A percentile compares a stretch with the other conserved stretches of the same genome.
Conservation (phyloP, 2,329 filamentous ascomycete genomes). For the Arthrobotrys sphaeroides region DNA sequence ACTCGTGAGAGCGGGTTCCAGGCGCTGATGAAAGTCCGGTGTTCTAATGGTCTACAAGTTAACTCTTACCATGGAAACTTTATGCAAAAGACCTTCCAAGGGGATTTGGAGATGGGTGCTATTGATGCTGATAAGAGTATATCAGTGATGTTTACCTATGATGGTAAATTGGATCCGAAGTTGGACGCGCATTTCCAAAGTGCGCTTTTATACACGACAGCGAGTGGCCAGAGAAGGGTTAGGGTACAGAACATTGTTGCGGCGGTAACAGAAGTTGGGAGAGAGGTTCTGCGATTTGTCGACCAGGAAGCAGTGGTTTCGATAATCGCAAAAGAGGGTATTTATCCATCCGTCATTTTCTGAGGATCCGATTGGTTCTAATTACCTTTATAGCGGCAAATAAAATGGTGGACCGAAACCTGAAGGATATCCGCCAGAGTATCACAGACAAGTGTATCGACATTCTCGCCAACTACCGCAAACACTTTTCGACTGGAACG, state of each 20-base stretch:
- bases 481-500: slow-evolving; percentile 86
- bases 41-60: slow-evolving; percentile 94
- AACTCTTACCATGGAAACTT: slow-evolving; percentile 96
- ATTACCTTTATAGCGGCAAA: slow-evolving; percentile 71
- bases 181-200: slow-evolving; percentile 98
- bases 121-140: slow-evolving; percentile 95
- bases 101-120: slow-evolving; percentile 87
- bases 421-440: slow-evolving; percentile 85
- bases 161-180: slow-evolving; percentile 96
- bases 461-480: slow-evolving; percentile 88
- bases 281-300: slow-evolving; percentile 87
- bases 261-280: slow-evolving; percentile 83
- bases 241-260: slow-evolving; percentile 93
- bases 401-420: slow-evolving; percentile 77
- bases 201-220: slow-evolving; percentile 91
- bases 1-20: slow-evolving; percentile 93
- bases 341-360: slow-evolving; percentile 35
- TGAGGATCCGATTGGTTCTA: not conserved
- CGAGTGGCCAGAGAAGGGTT: slow-evolving; percentile 85
- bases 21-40: slow-evolving; percentile 96
- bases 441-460: slow-evolving; percentile 93
- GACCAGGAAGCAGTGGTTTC: slow-evolving; percentile 93
- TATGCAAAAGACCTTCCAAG: slow-evolving; percentile 86
- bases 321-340: slow-evolving; percentile 85
- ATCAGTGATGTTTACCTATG: slow-evolving; percentile 89